Base-by-base conservation (phyloP, 371 early-diverging fungal genomes). In the Mortierella sp. region DNA sequence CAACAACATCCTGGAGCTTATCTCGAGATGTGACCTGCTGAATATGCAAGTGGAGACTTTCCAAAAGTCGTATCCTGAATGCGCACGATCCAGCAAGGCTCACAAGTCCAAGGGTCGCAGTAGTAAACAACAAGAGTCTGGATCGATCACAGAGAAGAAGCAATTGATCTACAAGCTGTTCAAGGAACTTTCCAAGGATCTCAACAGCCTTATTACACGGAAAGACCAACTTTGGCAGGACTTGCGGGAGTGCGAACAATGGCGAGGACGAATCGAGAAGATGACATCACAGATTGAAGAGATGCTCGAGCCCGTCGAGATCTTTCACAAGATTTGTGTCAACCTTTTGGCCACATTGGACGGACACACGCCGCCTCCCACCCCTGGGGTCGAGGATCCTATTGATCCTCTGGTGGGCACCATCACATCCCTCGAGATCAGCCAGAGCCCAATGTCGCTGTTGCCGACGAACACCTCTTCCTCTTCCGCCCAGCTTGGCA, bases 201-300 rank as follows among this genome's bases (percentile, higher is more conserved):
- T 62, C 67, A 27, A 60, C 24, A 21, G 27, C 13, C 62, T 77
- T 6, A 29, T 63, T 19, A 34, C 34, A 16, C 50, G 77, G n/a
- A 77, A 63, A 28, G 70, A 77, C n/a, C 70, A 77, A 50, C 62
- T 77, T 22, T 77, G 70, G 77, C 47, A 63, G 17, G 77, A 70
- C 21, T 37, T 77, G 10, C 66, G 66, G 31, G 70, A 77, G 27
- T 70, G 65, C 21, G 70, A 66, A 27, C 66, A 70, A 4, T 77
- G 77, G 77, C 61, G 77, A 2, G 51, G 63, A 27, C 31, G 66
- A 39, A 62, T 70, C 24, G 77, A 77, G 52, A 70, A 69, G 56
- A 65, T 70, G 62, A 66, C 70, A 24, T 64, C 61, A 44, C 68
- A 74, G 56, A 68, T 74, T 44, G 76, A 74, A 49, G 49, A 60